Percentiles rank a stretch among this genome's conserved stretches.
Conservation (phyloP, 2,329 filamentous ascomycete genomes). For the Cladosporium sphaerospermum region DNA sequence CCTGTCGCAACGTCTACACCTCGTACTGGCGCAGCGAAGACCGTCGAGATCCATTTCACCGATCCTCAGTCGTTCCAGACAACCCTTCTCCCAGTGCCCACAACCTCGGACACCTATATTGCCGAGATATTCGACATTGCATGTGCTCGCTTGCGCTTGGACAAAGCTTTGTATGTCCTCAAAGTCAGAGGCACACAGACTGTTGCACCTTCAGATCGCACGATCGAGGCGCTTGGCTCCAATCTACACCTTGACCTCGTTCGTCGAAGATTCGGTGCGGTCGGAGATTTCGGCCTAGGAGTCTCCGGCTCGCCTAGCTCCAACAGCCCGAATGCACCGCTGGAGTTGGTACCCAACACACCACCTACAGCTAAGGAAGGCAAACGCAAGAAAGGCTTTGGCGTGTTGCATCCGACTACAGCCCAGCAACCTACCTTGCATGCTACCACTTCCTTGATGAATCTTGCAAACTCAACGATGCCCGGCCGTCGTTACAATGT, state of each 20-base stretch:
- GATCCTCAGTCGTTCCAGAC: slow-evolving; percentile 60
- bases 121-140: slow-evolving; percentile 74
- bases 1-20: slow-evolving; percentile 42
- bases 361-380: slow-evolving; percentile 30
- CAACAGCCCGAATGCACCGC: slow-evolving; percentile 61
- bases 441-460: slow-evolving; percentile 7
- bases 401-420: slow-evolving; percentile 54
- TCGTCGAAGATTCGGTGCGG: slow-evolving; percentile 65
- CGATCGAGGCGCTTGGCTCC: slow-evolving; percentile 70
- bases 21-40: slow-evolving; percentile 63
- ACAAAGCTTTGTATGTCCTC: slow-evolving; percentile 72
- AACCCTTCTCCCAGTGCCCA: slow-evolving; percentile 65
- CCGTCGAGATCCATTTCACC: slow-evolving; percentile 65
- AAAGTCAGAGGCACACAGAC: slow-evolving; percentile 70
- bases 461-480: slow-evolving; percentile 5
- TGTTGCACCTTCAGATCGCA: slow-evolving; percentile 69
- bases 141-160: slow-evolving; percentile 69
- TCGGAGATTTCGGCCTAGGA: slow-evolving; percentile 59
- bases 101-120: slow-evolving; percentile 76
- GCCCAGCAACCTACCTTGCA: slow-evolving; percentile 35
- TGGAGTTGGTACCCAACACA: slow-evolving; percentile 46
- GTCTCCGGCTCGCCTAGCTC: slow-evolving; percentile 64
- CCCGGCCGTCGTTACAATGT: slow-evolving; percentile 62
- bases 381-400: slow-evolving; percentile 28
- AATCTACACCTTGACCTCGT: slow-evolving; percentile 69